phyloP scores from a whole-genome alignment of 2,329 filamentous ascomycete genomes.

The Hypoxylon sp. region DNA sequence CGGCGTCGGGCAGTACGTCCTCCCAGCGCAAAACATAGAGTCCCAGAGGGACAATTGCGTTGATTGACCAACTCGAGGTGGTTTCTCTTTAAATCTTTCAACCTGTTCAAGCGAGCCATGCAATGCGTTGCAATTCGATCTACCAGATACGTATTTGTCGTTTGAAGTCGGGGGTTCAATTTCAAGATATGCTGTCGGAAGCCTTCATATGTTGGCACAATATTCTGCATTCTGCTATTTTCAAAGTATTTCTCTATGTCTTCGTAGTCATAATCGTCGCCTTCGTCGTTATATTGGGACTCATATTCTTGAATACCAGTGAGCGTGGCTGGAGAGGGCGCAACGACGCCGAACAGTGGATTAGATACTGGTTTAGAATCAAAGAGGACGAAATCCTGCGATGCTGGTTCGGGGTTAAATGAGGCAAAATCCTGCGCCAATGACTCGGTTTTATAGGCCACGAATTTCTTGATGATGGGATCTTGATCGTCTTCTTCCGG shows the following conservation, averaged over 20 bases:
- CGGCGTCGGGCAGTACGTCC: not conserved
- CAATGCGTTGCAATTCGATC: not conserved
- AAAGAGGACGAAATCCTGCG: too few species aligned
- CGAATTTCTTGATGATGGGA: conserved; percentile 2
- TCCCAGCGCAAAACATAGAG: not conserved
- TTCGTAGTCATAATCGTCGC: not conserved
- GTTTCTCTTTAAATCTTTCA: not conserved
- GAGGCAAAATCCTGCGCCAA: too few species aligned
- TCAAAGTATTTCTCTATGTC: not conserved
- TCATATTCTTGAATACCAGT: too few species aligned
- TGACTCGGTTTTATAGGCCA: not conserved
- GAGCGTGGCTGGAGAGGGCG: too few species aligned
- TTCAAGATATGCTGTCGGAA: not conserved
- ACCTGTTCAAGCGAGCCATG: not conserved
- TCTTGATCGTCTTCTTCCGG: not conserved
- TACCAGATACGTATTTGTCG: not conserved
- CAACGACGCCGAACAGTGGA: too few species aligned
- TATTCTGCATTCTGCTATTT: too few species aligned
- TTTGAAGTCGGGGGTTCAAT: not conserved
- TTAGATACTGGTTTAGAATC: too few species aligned
- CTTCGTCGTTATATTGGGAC: not conserved
- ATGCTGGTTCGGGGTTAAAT: too few species aligned
- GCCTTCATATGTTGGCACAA: conserved; percentile 3
- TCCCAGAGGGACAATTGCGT: not conserved
- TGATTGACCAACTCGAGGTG: not conserved